A percentile compares a stretch with the other conserved stretches of the same genome.
These are phyloP conservation scores for Abrus pulchellus DNA, from an alignment of 306 rosid species.

Conservation along the genomic window DNA sequence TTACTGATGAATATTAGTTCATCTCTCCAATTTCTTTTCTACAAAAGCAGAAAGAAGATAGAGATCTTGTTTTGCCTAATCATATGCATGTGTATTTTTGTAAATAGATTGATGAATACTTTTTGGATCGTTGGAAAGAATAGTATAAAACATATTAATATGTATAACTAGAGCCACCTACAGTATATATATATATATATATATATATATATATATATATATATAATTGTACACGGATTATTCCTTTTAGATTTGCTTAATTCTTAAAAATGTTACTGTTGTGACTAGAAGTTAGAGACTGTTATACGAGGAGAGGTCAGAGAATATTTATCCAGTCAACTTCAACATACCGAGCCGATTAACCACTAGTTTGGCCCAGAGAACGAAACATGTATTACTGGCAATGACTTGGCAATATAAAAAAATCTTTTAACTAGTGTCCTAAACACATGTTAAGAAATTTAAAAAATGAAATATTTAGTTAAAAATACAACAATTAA, in stretches of 20 bases:
- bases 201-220: conserved; percentile 2
- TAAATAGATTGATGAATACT: background rate
- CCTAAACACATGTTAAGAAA: background rate
- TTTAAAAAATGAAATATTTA: background rate
- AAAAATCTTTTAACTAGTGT: background rate
- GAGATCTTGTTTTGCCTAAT: conserved; percentile 28
- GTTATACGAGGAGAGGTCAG: background rate
- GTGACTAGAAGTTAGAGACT: conserved; percentile 22
- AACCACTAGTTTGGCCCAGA: conserved; percentile 26
- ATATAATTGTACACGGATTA: conserved; percentile 10
- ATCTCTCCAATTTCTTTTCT: conserved; percentile 1
- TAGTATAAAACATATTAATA: background rate
- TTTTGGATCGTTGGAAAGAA: background rate
- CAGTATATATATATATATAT: background rate
- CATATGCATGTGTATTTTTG: conserved; percentile 9
- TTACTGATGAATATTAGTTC: background rate
- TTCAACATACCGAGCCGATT: background rate
- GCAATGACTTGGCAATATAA: conserved; percentile 54
- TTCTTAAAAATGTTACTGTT: conserved; percentile 1
- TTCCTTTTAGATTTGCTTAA: conserved; percentile 48
- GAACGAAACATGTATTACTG: conserved; percentile 42
- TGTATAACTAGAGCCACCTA: background rate
- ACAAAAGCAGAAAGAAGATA: background rate
- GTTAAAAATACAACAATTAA: background rate
- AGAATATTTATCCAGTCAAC: conserved; percentile 12